Conservation (phyloP, 1,139 yeast species). For the Pichia sp. region DNA sequence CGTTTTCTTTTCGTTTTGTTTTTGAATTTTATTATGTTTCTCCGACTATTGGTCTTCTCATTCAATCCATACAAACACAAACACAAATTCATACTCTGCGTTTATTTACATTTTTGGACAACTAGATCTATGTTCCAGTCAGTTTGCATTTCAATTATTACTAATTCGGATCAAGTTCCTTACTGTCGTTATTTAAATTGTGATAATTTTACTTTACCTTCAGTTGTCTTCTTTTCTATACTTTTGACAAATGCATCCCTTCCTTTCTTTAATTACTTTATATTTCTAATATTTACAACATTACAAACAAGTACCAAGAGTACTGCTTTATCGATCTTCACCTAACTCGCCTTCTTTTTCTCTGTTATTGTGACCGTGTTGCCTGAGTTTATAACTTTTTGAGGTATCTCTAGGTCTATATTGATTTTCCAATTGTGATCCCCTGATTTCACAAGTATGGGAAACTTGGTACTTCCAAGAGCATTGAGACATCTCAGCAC, state of each 20-base stretch:
- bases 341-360: neutral
- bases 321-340: neutral
- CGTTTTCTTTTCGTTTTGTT: neutral
- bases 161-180: neutral
- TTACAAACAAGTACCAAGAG: neutral
- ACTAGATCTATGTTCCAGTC: neutral
- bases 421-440: conserved; percentile 3
- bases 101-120: neutral
- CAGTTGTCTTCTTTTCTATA: neutral
- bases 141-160: neutral
- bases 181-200: neutral
- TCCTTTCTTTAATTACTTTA: neutral
- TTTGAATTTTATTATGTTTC: neutral
- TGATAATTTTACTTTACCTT: neutral
- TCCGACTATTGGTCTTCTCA: neutral
- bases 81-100: neutral
- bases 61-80: neutral
- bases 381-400: neutral
- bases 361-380: neutral
- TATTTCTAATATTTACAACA: conserved; percentile 1
- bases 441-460: neutral
- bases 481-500: neutral
- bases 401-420: neutral
- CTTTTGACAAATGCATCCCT: neutral
- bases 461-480: neutral